Base-by-base conservation (phyloP, 305 asterid species). In the Fraxinus sp. region DNA sequence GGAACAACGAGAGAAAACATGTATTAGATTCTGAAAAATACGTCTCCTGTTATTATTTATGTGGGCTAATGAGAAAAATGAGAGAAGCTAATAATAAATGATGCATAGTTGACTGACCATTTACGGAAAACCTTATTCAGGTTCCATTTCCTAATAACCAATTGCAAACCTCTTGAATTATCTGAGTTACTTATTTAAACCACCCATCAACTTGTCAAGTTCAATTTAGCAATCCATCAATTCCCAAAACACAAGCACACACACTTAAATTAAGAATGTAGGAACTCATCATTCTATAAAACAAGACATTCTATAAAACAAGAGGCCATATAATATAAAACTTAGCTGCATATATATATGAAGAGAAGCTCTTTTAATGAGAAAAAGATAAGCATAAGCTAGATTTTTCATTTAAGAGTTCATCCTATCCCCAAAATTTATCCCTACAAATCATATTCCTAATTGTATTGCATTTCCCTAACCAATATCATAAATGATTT, bases 191-290 rank as follows among this genome's bases (percentile, higher is more conserved):
- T 10, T 66, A 66, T 9, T 66, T 28, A 24, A n/a, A 66, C 74
- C 71, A 26, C 36, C 37, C 18, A 66, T 28, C 74, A 66, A 66
- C 36, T 24, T 28, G n/a, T 66, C 74, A 66, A 68, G 32, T 5
- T 30, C 74, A 10, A 68, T 18, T 77, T 14, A 57, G 16, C 78
- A 79, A 82, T 68, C 73, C 26, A 35, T 77, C 71, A 86, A 81
- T 32, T 11, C 35, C 59, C 13, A 39, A 77, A 78, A 39, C 36
- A 44, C 64, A 20, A 22, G 13, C 28, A 70, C n/a, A 20, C 33
- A 16, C 44, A 26, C 30, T 77, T 83, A 30, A 75, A 74, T 24
- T 62, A 22, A 36, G 9, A 76, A 73, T 0, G 22, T 18, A 35
- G 16, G 3, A 36, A 46, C 81, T 18, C 46, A 64, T 82, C 80